Conservation (phyloP, 2,329 filamentous ascomycete species). For the Penicillium sclerotigenum region DNA sequence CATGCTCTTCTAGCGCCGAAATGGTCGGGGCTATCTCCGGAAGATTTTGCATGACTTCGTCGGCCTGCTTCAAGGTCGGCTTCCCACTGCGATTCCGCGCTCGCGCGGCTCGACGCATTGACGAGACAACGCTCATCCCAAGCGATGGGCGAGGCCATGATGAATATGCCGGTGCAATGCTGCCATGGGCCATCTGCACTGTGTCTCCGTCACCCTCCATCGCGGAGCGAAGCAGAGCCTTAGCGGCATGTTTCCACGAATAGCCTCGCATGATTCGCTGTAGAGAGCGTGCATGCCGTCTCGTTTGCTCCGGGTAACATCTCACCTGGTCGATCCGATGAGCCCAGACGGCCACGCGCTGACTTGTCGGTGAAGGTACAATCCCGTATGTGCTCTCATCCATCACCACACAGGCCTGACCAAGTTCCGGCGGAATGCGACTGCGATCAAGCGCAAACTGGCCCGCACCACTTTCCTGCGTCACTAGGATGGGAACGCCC, state of each 20-base stretch:
- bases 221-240: not conserved
- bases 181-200: slow-evolving; percentile 1
- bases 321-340: not conserved
- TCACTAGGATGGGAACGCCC: not conserved
- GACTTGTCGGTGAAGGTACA: not conserved
- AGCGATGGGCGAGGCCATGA: not conserved
- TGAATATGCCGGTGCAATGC: not conserved
- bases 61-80: not conserved
- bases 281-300: not conserved
- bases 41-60: not conserved
- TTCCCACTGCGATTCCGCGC: not conserved
- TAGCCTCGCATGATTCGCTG: slow-evolving; percentile 1
- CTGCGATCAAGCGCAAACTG: slow-evolving; percentile 1
- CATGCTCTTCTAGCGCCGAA: not conserved
- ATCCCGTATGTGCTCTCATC: slow-evolving; percentile 1
- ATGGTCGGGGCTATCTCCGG: not conserved
- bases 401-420: not conserved
- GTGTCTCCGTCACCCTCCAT: not conserved
- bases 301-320: slow-evolving; percentile 1
- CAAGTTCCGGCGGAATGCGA: not conserved
- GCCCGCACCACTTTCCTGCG: not conserved
- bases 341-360: not conserved
- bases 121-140: not conserved
- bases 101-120: not conserved
- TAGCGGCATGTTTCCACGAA: not conserved